Evolutionary conservation across 225 moss, liverwort and hornwort genomes (phyloP).

Genomic region (Climacium dendroides): DNA sequence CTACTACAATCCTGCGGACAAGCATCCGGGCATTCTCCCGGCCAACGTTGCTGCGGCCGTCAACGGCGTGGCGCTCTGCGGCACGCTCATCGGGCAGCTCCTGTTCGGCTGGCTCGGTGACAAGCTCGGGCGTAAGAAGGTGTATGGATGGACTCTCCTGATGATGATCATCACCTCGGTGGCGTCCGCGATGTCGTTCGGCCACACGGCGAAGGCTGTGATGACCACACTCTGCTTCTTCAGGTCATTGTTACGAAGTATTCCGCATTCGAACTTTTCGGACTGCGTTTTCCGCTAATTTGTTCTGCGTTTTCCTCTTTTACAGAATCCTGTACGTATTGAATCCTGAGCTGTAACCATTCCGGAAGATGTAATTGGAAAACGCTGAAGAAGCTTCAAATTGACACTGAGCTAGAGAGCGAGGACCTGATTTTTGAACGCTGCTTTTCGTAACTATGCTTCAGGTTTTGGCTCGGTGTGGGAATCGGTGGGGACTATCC

Average conservation of each 20-base stretch:
- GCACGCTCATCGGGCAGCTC: neutral
- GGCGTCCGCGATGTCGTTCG: neutral
- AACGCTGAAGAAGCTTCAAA: neutral
- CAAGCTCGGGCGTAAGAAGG: neutral
- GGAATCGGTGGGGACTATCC: neutral
- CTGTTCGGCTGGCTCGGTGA: neutral
- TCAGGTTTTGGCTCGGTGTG: neutral
- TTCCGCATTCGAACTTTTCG: neutral
- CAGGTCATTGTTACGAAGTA: neutral
- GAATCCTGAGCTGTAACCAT: neutral
- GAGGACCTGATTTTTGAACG: neutral
- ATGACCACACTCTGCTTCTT: neutral
- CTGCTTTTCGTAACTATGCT: neutral
- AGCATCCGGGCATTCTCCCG: conserved; percentile 1
- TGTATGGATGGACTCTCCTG: neutral
- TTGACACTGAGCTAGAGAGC: neutral
- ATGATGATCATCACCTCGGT: neutral
- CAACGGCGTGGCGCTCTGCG: neutral
- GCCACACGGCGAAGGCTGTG: neutral
- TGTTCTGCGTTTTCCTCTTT: neutral
- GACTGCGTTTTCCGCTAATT: neutral
- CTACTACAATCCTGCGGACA: neutral
- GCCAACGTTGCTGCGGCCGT: neutral
- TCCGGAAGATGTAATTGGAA: neutral
- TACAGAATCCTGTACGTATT: neutral